Base-by-base conservation (phyloP, 805 yeast genomes). In the Candida caryicola region DNA sequence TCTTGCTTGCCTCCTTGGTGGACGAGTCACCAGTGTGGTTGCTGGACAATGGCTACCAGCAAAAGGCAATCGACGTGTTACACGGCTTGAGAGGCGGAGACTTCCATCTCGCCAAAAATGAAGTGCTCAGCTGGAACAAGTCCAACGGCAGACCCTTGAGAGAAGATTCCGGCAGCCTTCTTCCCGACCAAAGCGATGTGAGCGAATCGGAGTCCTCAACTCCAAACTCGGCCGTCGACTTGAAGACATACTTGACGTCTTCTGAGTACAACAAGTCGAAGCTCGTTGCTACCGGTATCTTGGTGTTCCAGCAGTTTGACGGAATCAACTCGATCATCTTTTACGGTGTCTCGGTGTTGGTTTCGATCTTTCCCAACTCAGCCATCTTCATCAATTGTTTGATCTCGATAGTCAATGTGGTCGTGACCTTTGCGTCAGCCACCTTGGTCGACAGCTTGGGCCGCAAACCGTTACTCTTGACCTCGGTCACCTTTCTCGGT, bases 321-420 rank as follows among this genome's bases (percentile, higher is more conserved):
- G 99, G 99, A 23, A 86, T 93, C 56, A 93, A 93, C 59, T 80
- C 96, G 2, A 88, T 93, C 43, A 79, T 93, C 15, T 87, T 91
- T 57, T 93, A 91, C 59, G 99, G 99, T 4, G 96, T 91, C 4
- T 77, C 86, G 10, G 85, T 91, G 1, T 68, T 93, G 36, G 70
- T 81, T n/a, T 66, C 77, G 5, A 64, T 85, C 4, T 73, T 88
- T 45, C 96, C 98, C 2, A 64, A 76, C 9, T 70, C 77, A 39
- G 82, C 97, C 2, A 76, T 84, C 4, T 49, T 74, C 7, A 77
- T 90, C 49, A 91, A 90, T 54, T 81, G 91, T 50, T 57, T 79
- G 34, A 82, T 93, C 23, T 85, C 96, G 2, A 48, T 82, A 1
- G 73, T 83, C 4, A 91, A 91, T 57, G 81, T 84, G 17, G 64